Base-by-base conservation (phyloP, 768 basidiomycete species). In the Psilocybe subaeruginosa region DNA sequence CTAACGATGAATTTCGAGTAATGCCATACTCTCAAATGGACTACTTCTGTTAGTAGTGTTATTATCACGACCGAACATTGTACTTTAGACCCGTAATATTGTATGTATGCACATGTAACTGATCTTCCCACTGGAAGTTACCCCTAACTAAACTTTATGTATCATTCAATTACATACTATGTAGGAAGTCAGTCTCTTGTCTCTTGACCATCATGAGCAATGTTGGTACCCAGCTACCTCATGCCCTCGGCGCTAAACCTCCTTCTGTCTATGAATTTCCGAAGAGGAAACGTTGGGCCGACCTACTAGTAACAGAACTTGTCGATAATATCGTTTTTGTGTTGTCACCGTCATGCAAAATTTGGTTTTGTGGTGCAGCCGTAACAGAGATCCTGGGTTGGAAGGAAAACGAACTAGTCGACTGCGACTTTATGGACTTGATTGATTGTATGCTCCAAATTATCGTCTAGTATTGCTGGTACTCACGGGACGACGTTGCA, bases 281-380 rank as follows among this genome's bases (percentile, higher is more conserved):
- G 0, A 93, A 92, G 70, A 79, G 93, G 58, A 94, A 94, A 71
- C 82, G 88, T 58, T 95, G 93, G 93, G 89, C 88, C 16, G 93
- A 95, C 71, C 78, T 95, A 12, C 79, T 94, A 27, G 74, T 91
- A 60, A 81, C 85, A 1, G 93, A 94, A 70, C 82, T 93, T 31
- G 85, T 89, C 31, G 93, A 93, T 62, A 86, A 83, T 16, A 80
- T 91, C 69, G 76, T 85, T 35, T 79, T 95, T 67, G 77, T 93
- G 48, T 79, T 93, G 60, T 91, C 89, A 29, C 75, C 75, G n/a
- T 68, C 80, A 8, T 82, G 82, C 68, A 85, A 82, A 63, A 81
- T 93, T 31, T 80, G 90, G 62, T 92, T 87, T 72, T 91, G 88
- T 70, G 85, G 86, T 39, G 80, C 82, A 23, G 84, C 88, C 4